phyloP scores from a whole-genome alignment of 176 grass and related monocot genomes.

The Aegilops speltoides region DNA sequence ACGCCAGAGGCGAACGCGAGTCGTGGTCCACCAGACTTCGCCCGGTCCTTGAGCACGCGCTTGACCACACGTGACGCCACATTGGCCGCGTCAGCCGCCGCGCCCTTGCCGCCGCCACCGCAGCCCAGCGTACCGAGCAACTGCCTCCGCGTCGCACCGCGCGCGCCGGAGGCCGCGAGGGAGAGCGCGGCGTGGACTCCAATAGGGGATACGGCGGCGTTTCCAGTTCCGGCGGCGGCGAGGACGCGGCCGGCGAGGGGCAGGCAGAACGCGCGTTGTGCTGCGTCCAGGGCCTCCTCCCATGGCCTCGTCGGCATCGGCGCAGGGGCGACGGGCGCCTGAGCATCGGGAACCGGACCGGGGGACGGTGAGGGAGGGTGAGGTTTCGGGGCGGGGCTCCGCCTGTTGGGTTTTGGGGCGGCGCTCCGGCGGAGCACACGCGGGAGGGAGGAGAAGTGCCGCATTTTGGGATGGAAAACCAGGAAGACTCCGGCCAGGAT shows the following conservation, averaged over 20 bases:
- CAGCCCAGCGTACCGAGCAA: conserved; percentile 25
- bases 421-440: conserved; percentile 19
- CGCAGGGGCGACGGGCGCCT: neutral
- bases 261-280: conserved; percentile 38
- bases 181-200: conserved; percentile 33
- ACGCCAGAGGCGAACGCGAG: conserved; percentile 29
- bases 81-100: conserved; percentile 38
- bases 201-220: conserved; percentile 23
- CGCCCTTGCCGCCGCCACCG: conserved; percentile 37
- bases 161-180: conserved; percentile 38
- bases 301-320: conserved; percentile 42
- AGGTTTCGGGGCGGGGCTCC: neutral
- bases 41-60: conserved; percentile 46
- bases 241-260: conserved; percentile 44
- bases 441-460: conserved; percentile 33
- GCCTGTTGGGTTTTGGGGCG: neutral
- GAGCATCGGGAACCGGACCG: neutral
- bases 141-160: conserved; percentile 39
- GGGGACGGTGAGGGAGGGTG: neutral
- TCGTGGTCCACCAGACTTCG: conserved; percentile 30
- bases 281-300: conserved; percentile 35
- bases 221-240: conserved; percentile 23
- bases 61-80: conserved; percentile 40
- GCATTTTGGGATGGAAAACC: conserved; percentile 5
- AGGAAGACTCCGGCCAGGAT: neutral